Base-by-base conservation (phyloP, 2,329 filamentous ascomycete species). In the Fusarium sp. region DNA sequence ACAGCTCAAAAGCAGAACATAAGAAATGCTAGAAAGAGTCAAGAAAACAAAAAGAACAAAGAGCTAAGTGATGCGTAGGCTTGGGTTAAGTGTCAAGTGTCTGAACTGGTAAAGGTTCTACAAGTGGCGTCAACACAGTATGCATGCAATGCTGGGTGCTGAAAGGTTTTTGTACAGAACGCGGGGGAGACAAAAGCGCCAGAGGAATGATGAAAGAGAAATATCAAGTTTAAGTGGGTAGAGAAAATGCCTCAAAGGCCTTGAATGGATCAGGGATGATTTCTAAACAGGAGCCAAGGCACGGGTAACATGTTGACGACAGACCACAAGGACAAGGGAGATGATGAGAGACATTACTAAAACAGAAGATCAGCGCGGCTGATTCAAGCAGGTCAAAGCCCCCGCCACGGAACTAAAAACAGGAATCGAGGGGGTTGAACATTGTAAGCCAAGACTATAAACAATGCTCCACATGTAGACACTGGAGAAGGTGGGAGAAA, bases 321-420 rank as follows among this genome's bases (percentile, higher is more conserved):
- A 51, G 55, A 40, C 27, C 51, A 57, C 36, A 27, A 18, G 47
- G 47, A 35, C 55, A 58, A 64, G 60, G 48, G 51, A 58, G 41
- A 61, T 64, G 63, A 67, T 20, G 66, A 69, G 66, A 70, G 63
- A 64, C 66, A 64, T 33, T 67, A 23, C 66, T 51, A 58, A 47
- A 63, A 59, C 49, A 57, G 21, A 51, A 52, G 63, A 68, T 68
- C 66, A 43, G n/a, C 62, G 50, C 40, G 58, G 50, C 49, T 57
- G 56, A 69, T 69, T 63, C 57, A 63, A 51, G 39, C 5, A 23
- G 47, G 49, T 58, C 62, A 52, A 47, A 55, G 37, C 46, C 40
- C 37, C 23, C 23, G 39, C 37, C 51, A 31, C 45, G 53, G 48
- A 21, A 41, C 58, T 35, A 37, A 51, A 58, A 68, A 39, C 61